Evolutionary conservation across 2,329 filamentous ascomycete genomes (phyloP).

Genomic region (Alternaria consortialis): DNA sequence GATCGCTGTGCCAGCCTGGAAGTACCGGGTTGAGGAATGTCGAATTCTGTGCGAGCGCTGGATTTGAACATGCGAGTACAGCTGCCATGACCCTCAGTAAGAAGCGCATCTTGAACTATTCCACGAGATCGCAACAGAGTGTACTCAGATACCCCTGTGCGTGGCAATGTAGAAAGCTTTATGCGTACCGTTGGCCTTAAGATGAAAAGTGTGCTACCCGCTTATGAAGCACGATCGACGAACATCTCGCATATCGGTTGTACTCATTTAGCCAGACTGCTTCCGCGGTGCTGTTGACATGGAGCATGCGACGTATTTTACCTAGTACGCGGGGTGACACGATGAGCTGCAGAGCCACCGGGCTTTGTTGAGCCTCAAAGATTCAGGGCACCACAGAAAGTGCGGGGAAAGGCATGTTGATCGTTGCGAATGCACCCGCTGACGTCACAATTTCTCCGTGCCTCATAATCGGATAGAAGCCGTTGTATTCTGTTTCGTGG

Average conservation of each 20-base stretch:
- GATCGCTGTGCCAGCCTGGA: constrained; percentile 62
- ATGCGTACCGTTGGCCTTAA: background rate
- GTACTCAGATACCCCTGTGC: background rate
- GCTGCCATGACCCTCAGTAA: background rate
- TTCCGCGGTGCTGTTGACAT: background rate
- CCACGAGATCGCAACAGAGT: background rate
- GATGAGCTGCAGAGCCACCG: background rate
- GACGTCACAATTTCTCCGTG: constrained; percentile 1
- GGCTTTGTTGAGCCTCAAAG: background rate
- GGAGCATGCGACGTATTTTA: background rate
- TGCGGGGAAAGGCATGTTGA: background rate
- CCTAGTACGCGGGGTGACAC: background rate
- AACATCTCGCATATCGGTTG: background rate
- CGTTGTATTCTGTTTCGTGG: background rate
- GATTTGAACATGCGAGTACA: background rate
- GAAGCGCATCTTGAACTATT: background rate
- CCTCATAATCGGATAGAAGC: background rate
- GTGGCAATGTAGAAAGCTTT: background rate
- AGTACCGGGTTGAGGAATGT: constrained; percentile 56
- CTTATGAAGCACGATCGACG: background rate
- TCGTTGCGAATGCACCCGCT: background rate
- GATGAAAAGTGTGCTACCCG: background rate
- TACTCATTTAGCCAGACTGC: background rate
- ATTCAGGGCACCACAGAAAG: background rate
- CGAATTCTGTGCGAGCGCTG: constrained; percentile 4